Evolutionary conservation across 805 yeast species (phyloP).

Genomic region (Candida hispaniensis): DNA sequence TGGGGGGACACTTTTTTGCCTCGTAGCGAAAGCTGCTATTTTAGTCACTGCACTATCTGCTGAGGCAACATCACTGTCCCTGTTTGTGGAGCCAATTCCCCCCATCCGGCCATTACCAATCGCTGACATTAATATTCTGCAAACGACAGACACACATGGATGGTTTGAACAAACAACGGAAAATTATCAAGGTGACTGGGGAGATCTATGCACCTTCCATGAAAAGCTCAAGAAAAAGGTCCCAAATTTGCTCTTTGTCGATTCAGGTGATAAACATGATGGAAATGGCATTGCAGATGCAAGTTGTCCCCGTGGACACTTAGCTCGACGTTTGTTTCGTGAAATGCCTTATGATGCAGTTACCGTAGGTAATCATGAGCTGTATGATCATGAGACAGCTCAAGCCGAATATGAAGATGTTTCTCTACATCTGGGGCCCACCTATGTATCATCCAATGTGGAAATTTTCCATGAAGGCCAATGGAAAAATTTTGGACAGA

Average conservation of each 20-base stretch:
- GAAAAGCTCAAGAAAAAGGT: slow-evolving; percentile 37
- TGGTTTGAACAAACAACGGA: slow-evolving; percentile 64
- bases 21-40: too few species aligned
- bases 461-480: slow-evolving; percentile 31
- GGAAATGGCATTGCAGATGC: slow-evolving; percentile 87
- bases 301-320: slow-evolving; percentile 58
- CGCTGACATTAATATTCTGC: slow-evolving; percentile 74
- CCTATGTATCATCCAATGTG: slow-evolving; percentile 43
- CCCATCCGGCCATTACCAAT: too few species aligned
- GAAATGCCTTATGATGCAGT: slow-evolving; percentile 59
- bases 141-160: slow-evolving; percentile 93
- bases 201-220: slow-evolving; percentile 70
- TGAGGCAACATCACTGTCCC: too few species aligned
- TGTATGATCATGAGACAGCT: slow-evolving; percentile 58
- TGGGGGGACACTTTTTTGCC: too few species aligned
- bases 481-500: slow-evolving; percentile 57
- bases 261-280: slow-evolving; percentile 90
- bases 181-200: slow-evolving; percentile 76
- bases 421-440: slow-evolving; percentile 45
- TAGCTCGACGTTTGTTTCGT: slow-evolving; percentile 53
- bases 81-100: too few species aligned
- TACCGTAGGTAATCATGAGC: slow-evolving; percentile 86
- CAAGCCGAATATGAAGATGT: slow-evolving; percentile 52
- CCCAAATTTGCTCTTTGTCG: slow-evolving; percentile 63
- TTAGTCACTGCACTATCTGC: too few species aligned